Evolutionary conservation across 306 rosid genomes (phyloP), one percentile per base, ranked within the genome.

Genomic region (Cicer bijugum): DNA sequence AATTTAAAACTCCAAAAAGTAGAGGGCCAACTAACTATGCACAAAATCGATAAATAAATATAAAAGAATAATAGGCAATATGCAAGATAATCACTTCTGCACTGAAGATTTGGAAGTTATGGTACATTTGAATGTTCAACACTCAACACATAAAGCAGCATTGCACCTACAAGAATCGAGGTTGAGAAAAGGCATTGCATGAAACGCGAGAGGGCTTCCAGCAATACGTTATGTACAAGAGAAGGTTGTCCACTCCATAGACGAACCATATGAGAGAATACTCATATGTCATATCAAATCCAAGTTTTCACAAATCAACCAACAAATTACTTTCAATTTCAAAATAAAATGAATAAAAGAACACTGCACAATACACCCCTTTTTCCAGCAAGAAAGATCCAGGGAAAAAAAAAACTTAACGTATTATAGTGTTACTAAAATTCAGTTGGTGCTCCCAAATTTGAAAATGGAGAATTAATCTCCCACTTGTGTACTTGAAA

Each of bases 401-500:
- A 23, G 69, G 23, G 52, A 15, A 71, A 6, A 39, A 37, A 61
- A 75, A 44, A 72, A 48, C 68, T 81, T 61, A 28, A 48, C 35
- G 64, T 51, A 75, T 55, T 69, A 56, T 55, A 42, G 78, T 56
- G 82, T 78, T 55, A 72, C 51, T 55, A 57, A 60, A 78, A 60
- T 74, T 68, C 80, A 74, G 48, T 63, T 44, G 70, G 74, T 50
- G 69, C 79, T 67, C 71, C 75, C 82, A 76, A 38, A 60, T 46
- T 71, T 67, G 66, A 79, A 78, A 75, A 72, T 62, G 38, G 80
- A 74, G 74, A 72, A 61, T 67, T 50, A 58, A 53, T 67, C 63
- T 71, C 77, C 84, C 75, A 95, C 65, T 87, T 94, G 96, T 17
- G 95, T 79, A 51, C 89, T 91, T 28, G 93, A 79, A 63, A 95